phyloP scores from a whole-genome alignment of 495 filamentous ascomycete genomes.

The Venustampulla echinocandica region DNA sequence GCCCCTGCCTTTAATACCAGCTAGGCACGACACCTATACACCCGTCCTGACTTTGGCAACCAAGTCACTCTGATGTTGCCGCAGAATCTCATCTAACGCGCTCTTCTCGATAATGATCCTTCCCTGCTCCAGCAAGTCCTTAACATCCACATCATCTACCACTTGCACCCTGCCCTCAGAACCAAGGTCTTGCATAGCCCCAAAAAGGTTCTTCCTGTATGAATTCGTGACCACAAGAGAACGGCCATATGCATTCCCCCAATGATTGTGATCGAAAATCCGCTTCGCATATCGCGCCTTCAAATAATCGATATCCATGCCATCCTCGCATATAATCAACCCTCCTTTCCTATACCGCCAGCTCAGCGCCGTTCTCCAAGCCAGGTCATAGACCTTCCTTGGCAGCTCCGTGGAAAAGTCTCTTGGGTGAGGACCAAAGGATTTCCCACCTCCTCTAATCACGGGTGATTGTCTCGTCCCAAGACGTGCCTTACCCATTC shows the following conservation, averaged over 20 bases:
- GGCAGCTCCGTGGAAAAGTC: conserved; percentile 81
- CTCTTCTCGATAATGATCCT: conserved; percentile 77
- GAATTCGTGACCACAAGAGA: conserved; percentile 68
- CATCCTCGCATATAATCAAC: conserved; percentile 71
- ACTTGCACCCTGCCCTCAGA: conserved; percentile 58
- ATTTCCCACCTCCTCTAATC: conserved; percentile 74
- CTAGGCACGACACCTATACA: too few species aligned
- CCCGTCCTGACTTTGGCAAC: conserved; percentile 28
- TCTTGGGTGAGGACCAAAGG: conserved; percentile 68
- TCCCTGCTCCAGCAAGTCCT: conserved; percentile 78
- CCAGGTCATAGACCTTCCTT: conserved; percentile 87
- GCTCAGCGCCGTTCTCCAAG: conserved; percentile 89
- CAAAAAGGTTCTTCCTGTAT: conserved; percentile 43
- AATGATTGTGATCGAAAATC: conserved; percentile 61
- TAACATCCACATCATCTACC: conserved; percentile 77
- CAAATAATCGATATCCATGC: conserved; percentile 49
- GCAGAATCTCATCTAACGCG: conserved; percentile 68
- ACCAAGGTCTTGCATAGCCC: conserved; percentile 49
- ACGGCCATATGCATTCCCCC: conserved; percentile 59
- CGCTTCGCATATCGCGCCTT: conserved; percentile 51
- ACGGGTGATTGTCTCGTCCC: conserved; percentile 79
- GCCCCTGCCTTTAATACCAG: conserved; percentile 3
- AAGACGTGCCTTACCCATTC: conserved; percentile 65
- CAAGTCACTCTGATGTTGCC: conserved; percentile 69
- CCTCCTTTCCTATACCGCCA: conserved; percentile 83